Evolutionary conservation across 2,329 filamentous ascomycete genomes (phyloP).

Genomic region (Herpotrichia juniperi): DNA sequence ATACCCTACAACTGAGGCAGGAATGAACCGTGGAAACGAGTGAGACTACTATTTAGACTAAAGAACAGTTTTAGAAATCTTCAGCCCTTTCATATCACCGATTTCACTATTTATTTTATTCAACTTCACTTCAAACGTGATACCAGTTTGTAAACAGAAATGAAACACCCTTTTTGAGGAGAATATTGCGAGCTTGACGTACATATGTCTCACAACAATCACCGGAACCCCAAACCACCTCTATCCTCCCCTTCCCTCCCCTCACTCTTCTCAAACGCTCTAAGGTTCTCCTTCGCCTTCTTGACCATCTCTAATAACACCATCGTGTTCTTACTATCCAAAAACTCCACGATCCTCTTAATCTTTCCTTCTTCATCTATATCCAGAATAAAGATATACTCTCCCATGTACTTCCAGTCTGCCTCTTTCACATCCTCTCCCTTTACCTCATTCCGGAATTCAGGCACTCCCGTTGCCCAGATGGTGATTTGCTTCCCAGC

Average conservation of each 20-base stretch:
- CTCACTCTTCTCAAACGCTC: background rate
- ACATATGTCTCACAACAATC: too few relatives aligned
- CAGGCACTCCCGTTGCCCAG: slow-evolving; percentile 8
- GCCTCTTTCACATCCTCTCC: background rate
- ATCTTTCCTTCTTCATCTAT: slow-evolving; percentile 8
- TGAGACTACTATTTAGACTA: too few relatives aligned
- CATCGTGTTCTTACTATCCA: slow-evolving; percentile 9
- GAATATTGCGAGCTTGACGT: too few relatives aligned
- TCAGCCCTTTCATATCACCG: too few relatives aligned
- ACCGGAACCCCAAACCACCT: too few relatives aligned
- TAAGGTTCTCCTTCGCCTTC: slow-evolving; percentile 8
- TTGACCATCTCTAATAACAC: slow-evolving; percentile 1
- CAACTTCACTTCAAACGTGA: too few relatives aligned
- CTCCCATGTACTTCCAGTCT: slow-evolving; percentile 6
- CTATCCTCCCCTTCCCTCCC: background rate
- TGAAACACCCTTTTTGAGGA: too few relatives aligned
- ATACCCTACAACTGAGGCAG: too few relatives aligned
- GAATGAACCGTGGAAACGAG: too few relatives aligned
- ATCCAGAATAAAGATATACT: slow-evolving; percentile 10
- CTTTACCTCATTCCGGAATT: slow-evolving; percentile 6
- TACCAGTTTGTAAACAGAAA: too few relatives aligned
- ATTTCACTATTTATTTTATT: too few relatives aligned
- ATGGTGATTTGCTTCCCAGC: slow-evolving; percentile 2
- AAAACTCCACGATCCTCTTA: slow-evolving; percentile 12
- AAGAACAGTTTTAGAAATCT: too few relatives aligned